These are phyloP conservation scores for Jaenimonas drosophilae DNA, from an alignment of 208 protist genomes.

Conservation along the genomic window DNA sequence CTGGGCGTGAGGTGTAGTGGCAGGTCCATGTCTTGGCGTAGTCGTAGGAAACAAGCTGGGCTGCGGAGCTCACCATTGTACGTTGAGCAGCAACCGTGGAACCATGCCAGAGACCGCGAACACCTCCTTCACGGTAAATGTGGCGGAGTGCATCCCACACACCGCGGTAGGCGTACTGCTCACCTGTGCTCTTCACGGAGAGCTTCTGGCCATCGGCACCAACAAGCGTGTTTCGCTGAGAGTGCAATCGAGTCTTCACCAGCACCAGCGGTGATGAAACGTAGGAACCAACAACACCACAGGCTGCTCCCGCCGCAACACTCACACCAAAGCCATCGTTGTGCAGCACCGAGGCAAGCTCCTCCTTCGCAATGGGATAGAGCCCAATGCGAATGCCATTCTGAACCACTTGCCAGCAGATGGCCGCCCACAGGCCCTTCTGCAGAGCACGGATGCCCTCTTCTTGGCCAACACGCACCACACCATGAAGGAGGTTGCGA, in stretches of 20 bases:
- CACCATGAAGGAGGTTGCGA: constrained; percentile 31
- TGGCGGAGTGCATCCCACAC: constrained; percentile 23
- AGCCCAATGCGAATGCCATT: constrained; percentile 59
- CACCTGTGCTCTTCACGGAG: constrained; percentile 17
- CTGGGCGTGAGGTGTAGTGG: constrained; percentile 4
- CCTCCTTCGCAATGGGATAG: constrained; percentile 24
- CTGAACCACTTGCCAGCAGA: constrained; percentile 46
- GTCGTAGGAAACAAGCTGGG: constrained; percentile 54
- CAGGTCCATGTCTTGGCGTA: constrained; percentile 12
- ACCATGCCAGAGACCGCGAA: constrained; percentile 43
- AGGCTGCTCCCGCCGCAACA: constrained; percentile 9
- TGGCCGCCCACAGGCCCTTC: constrained; percentile 29
- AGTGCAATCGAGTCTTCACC: constrained; percentile 68
- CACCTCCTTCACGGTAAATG: constrained; percentile 24
- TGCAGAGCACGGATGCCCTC: constrained; percentile 45
- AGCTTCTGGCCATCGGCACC: not conserved
- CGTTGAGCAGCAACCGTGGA: constrained; percentile 21
- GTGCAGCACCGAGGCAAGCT: constrained; percentile 4
- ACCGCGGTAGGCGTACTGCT: constrained; percentile 40
- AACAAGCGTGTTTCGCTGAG: constrained; percentile 20
- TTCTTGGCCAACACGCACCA: constrained; percentile 23
- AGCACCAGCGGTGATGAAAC: constrained; percentile 43
- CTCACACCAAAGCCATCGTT: constrained; percentile 10
- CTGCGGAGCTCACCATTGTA: constrained; percentile 23
- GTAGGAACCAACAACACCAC: constrained; percentile 34